Evolutionary conservation across 2,329 filamentous ascomycete genomes (phyloP).

Genomic region (Paradendryphiella salina): DNA sequence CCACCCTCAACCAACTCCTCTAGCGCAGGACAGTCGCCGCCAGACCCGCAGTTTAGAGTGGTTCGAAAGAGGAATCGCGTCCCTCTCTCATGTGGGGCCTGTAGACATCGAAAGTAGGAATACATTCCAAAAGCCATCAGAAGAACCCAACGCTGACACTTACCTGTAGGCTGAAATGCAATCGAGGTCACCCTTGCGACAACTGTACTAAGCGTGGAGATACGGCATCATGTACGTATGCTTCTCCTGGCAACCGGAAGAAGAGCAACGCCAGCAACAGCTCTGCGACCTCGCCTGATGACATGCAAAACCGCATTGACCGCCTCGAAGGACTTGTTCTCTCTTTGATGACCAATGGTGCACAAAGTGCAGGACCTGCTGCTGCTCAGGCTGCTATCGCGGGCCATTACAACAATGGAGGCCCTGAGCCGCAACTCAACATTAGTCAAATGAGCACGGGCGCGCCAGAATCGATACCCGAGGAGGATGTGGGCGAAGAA

Average conservation of each 20-base stretch:
- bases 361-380: conserved; percentile 61
- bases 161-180: conserved; percentile 75
- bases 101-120: conserved; percentile 81
- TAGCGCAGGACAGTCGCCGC: conserved; percentile 75
- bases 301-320: conserved; percentile 99
- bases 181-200: conserved; percentile 85
- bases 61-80: conserved; percentile 91
- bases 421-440: conserved; percentile 50
- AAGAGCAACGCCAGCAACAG: conserved; percentile 64
- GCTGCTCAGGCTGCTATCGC: conserved; percentile 64
- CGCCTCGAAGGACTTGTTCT: conserved; percentile 88
- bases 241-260: conserved; percentile 68
- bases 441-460: conserved; percentile 60
- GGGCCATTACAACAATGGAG: conserved; percentile 49
- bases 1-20: conserved; percentile 79
- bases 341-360: conserved; percentile 89
- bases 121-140: neutral
- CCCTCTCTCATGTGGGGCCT: conserved; percentile 88
- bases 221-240: conserved; percentile 81
- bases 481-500: conserved; percentile 58
- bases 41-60: conserved; percentile 82
- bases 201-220: conserved; percentile 91
- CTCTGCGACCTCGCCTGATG: conserved; percentile 71
- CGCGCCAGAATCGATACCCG: conserved; percentile 57
- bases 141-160: conserved; percentile 21